Conservation (phyloP, 208 protist species). For the Trypanosoma melophagium region DNA sequence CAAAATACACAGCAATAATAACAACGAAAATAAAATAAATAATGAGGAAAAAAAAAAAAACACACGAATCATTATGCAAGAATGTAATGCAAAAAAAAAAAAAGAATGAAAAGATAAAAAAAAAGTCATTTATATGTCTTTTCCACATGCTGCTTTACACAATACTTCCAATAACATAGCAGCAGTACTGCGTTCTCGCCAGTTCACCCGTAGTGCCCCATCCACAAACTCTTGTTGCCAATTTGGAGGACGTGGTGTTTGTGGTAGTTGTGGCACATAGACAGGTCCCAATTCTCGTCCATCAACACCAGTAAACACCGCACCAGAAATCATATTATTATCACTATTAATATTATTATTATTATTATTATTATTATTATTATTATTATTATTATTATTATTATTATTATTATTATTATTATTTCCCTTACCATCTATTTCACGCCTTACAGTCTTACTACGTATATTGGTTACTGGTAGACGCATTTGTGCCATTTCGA, state of each 20-base stretch:
- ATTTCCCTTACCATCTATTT: too few relatives aligned
- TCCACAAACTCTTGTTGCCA: conserved; percentile 18
- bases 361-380: too few relatives aligned
- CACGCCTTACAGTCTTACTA: too few relatives aligned
- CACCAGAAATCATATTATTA: neutral
- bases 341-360: neutral
- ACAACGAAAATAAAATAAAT: neutral
- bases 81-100: conserved; percentile 3
- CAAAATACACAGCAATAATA: neutral
- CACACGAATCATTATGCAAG: neutral
- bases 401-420: too few relatives aligned
- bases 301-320: conserved; percentile 5
- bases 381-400: too few relatives aligned
- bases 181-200: conserved; percentile 9
- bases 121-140: too few relatives aligned
- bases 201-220: conserved; percentile 16
- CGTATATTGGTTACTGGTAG: conserved; percentile 9
- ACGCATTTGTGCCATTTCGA: conserved; percentile 29
- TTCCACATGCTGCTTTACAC: neutral
- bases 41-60: conserved; percentile 27
- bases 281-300: conserved; percentile 1
- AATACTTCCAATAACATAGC: conserved; percentile 3
- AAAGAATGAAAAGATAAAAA: conserved; percentile 21
- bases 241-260: neutral
- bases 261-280: conserved; percentile 9